Evolutionary conservation across 192 early-diverging fungal genomes (phyloP).

Genomic region (Coemansia asiatica): DNA sequence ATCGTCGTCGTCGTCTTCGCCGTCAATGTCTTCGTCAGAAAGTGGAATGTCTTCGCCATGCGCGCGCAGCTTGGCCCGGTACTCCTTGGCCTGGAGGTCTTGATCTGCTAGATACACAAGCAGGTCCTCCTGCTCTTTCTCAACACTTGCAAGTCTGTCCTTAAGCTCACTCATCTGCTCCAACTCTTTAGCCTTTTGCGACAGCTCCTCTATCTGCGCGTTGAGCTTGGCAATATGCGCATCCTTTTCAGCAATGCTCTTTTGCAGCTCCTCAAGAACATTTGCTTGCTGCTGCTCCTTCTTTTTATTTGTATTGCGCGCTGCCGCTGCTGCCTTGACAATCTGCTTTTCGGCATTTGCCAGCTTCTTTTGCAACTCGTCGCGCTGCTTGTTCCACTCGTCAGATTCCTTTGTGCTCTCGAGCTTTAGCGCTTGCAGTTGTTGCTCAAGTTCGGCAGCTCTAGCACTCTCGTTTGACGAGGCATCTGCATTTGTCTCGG

Average conservation of each 20-base stretch:
- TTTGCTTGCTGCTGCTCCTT: slow-evolving; percentile 51
- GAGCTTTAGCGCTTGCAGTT: slow-evolving; percentile 22
- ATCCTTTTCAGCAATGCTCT: slow-evolving; percentile 28
- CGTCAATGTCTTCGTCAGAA: slow-evolving; percentile 62
- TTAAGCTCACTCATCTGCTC: slow-evolving; percentile 34
- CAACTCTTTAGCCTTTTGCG: slow-evolving; percentile 19
- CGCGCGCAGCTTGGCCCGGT: slow-evolving; percentile 55
- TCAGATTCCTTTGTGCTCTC: slow-evolving; percentile 12
- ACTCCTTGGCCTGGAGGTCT: slow-evolving; percentile 64
- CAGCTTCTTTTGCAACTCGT: slow-evolving; percentile 47
- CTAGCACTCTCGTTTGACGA: background rate
- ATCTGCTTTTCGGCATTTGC: slow-evolving; percentile 50
- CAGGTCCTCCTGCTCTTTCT: slow-evolving; percentile 82
- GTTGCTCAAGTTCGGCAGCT: slow-evolving; percentile 28
- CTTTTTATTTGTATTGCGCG: slow-evolving; percentile 50
- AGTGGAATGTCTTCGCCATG: slow-evolving; percentile 57
- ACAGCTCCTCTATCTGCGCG: slow-evolving; percentile 67
- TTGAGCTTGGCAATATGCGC: slow-evolving; percentile 50
- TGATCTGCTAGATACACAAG: slow-evolving; percentile 83
- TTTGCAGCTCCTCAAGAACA: slow-evolving; percentile 23
- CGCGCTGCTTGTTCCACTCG: slow-evolving; percentile 26
- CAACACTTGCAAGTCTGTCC: slow-evolving; percentile 43
- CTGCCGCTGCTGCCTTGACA: slow-evolving; percentile 49
- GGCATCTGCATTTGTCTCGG: background rate
- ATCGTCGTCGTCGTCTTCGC: slow-evolving; percentile 52